Conservation (phyloP, 345 rosid species). For the Eucalyptus fibrosa region DNA sequence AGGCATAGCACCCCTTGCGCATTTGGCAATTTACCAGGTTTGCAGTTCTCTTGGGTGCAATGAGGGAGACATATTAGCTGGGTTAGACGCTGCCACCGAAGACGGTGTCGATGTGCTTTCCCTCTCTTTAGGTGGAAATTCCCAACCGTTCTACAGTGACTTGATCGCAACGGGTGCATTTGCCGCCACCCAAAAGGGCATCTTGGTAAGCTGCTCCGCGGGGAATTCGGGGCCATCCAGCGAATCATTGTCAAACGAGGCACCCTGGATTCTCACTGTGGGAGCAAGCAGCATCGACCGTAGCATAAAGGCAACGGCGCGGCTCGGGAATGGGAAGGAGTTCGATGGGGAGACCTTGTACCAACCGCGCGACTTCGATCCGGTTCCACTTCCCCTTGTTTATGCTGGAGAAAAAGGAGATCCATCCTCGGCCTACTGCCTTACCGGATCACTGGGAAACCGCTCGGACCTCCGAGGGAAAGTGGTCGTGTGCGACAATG, state of each 20-base stretch:
- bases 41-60: constrained; percentile 12
- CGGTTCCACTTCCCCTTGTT: constrained; percentile 19
- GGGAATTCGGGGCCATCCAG: constrained; percentile 30
- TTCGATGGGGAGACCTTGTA: constrained; percentile 19
- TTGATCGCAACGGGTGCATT: constrained; percentile 21
- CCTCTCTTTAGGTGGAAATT: constrained; percentile 25
- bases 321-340: constrained; percentile 21
- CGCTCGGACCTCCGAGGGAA: constrained; percentile 11
- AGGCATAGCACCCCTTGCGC: constrained; percentile 25
- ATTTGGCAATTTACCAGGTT: constrained; percentile 40
- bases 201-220: constrained; percentile 46
- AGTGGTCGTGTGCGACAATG: constrained; percentile 7
- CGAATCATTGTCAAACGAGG: constrained; percentile 21
- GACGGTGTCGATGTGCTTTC: constrained; percentile 57
- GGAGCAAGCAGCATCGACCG: constrained; percentile 60
- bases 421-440: background rate
- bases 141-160: constrained; percentile 10
- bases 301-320: constrained; percentile 30
- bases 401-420: background rate
- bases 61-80: constrained; percentile 30
- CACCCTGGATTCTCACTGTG: constrained; percentile 55
- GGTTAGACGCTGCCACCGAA: constrained; percentile 28
- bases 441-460: background rate
- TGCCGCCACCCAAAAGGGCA: constrained; percentile 25
- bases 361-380: constrained; percentile 13